A percentile compares a stretch with the other conserved stretches of the same genome.
These are phyloP conservation scores for Aspergillus vadensis DNA, from an alignment of 2,329 filamentous ascomycete species.

Conservation along the genomic window DNA sequence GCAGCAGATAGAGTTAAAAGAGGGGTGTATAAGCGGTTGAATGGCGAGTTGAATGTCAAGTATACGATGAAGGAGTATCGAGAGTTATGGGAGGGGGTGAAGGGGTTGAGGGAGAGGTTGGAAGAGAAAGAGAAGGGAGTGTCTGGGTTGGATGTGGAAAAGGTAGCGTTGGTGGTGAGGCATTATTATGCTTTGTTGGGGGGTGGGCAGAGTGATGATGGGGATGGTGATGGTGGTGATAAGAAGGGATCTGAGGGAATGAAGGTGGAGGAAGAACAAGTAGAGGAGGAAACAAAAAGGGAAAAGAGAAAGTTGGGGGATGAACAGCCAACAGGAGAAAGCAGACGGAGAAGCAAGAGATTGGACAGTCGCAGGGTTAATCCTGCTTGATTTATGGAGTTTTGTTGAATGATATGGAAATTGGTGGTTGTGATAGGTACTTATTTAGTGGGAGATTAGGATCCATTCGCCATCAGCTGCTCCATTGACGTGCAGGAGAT, in stretches of 20 bases:
- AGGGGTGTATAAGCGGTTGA: conserved; percentile 17
- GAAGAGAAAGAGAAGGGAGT: not conserved
- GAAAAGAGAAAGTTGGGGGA: conserved; percentile 6
- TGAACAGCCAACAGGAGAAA: not conserved
- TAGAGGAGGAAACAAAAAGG: not conserved
- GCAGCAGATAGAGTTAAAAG: conserved; percentile 4
- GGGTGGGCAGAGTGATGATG: not conserved
- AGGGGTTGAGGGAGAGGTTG: conserved; percentile 26
- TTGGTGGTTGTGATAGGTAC: too few relatives aligned
- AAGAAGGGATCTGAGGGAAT: not conserved
- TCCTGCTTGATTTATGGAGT: not conserved
- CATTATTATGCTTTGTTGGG: conserved; percentile 12
- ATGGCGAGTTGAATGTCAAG: conserved; percentile 40
- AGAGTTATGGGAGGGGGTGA: conserved; percentile 33
- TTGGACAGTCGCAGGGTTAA: not conserved
- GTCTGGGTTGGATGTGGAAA: conserved; percentile 35
- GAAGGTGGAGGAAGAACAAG: not conserved
- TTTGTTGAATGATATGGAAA: not conserved
- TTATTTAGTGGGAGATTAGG: too few relatives aligned
- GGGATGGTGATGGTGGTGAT: not conserved
- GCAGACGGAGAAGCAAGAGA: conserved; percentile 5
- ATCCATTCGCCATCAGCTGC: too few relatives aligned
- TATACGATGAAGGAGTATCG: conserved; percentile 45
- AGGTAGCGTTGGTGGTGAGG: conserved; percentile 41
- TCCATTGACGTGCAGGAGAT: too few relatives aligned